phyloP scores from a whole-genome alignment of 331 rosid genomes.

The Phaseolus coccineus region DNA sequence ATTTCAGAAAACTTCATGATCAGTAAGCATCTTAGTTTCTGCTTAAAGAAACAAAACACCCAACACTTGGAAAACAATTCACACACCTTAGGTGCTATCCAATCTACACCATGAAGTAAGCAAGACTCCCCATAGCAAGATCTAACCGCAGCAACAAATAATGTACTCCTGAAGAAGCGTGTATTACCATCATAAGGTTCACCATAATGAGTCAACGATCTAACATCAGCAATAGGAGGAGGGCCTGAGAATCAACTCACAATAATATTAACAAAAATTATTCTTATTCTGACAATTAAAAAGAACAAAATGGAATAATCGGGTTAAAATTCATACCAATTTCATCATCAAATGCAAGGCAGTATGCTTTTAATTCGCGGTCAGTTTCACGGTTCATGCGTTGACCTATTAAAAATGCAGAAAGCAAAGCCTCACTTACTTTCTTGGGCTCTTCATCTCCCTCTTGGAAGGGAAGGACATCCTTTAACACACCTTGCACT shows the following conservation, averaged over 20 bases:
- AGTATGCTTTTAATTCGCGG: slow-evolving; percentile 90
- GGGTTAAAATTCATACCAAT: slow-evolving; percentile 57
- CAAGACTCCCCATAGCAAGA: slow-evolving; percentile 89
- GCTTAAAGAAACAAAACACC: slow-evolving; percentile 22
- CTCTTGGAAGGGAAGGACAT: slow-evolving; percentile 70
- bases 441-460: slow-evolving; percentile 53
- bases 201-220: slow-evolving; percentile 92
- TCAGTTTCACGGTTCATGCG: slow-evolving; percentile 98
- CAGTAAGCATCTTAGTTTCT: slow-evolving; percentile 23
- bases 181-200: slow-evolving; percentile 98
- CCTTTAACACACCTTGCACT: slow-evolving; percentile 88
- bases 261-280: slow-evolving; percentile 41
- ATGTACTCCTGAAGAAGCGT: slow-evolving; percentile 92
- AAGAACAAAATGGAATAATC: slow-evolving; percentile 33
- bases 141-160: slow-evolving; percentile 95
- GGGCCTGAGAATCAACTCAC: slow-evolving; percentile 62
- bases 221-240: slow-evolving; percentile 85
- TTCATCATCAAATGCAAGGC: slow-evolving; percentile 98
- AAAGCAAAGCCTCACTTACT: slow-evolving; percentile 81
- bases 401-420: slow-evolving; percentile 97
- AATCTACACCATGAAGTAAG: slow-evolving; percentile 93
- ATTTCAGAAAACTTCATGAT: slow-evolving; percentile 16
- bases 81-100: slow-evolving; percentile 99
- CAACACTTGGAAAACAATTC: slow-evolving; percentile 16
- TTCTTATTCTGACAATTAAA: neutral